Base-by-base conservation (phyloP, 2,329 filamentous ascomycete genomes). In the Aspergillus quadricinctus region DNA sequence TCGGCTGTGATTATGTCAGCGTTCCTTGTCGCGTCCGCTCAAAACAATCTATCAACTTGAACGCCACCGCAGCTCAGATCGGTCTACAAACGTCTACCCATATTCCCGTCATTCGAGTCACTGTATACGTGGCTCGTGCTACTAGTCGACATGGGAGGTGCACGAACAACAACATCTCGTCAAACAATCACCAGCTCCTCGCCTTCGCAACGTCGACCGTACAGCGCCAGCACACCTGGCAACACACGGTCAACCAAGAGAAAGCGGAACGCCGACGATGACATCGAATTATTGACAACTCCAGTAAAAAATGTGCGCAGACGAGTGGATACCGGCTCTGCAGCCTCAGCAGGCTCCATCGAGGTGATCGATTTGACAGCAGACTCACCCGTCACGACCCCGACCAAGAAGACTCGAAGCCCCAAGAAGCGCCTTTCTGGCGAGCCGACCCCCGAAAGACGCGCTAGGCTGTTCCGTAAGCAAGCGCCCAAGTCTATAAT, bases 401-500 rank as follows among this genome's bases (percentile, higher is more conserved):
- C 49, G 4, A 45, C 29, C 11, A 59, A 49, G 50, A 66, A 54
- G 49, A 55, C 53, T 49, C 61, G 55, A 53, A 58, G 45, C 29
- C 27, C 48, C 35, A 57, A 50, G 48, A 40, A 59, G 45, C 54
- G 58, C 53, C 51, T 57, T 19, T 43, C 58, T 29, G 67, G 69
- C 19, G 45, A 48, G 31, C 45, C 55, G 9, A 23, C 41, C 3
- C 52, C 49, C 29, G 78, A 80, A 61, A 75, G 73, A 53, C 72
- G 76, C 43, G 62, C 73, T 11, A 75, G 70, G 48, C 60, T 65
- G 28, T 80, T 76, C 58, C 71, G 79, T 31, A 60, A 66, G 6
- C 69, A 74, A 31, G 65, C 81, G 29, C 80, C 82, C 3, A 63
- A 70, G 19, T 70, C 72, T 1, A 84, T 79, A 65, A 60, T 77